Evolutionary conservation across 2,329 filamentous ascomycete species (phyloP).

Genomic region (Alternaria triticina): DNA sequence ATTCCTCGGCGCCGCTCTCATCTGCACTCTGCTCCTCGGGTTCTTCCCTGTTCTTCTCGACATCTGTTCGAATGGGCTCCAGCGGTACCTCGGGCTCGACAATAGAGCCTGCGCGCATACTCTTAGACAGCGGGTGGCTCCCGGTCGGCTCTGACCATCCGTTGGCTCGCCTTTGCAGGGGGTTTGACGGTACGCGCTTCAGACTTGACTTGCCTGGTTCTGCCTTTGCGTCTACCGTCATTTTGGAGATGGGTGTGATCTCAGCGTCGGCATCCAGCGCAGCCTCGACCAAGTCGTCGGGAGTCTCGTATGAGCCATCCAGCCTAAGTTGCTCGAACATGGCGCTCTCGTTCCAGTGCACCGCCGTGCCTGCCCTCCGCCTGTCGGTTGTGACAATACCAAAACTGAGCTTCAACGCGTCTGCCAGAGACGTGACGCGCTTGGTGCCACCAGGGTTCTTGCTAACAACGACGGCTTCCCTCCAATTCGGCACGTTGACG

Average conservation of each 20-base stretch:
- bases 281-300: conserved; percentile 33
- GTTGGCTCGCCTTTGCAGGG: conserved; percentile 39
- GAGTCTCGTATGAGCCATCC: conserved; percentile 52
- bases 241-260: conserved; percentile 36
- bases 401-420: conserved; percentile 96
- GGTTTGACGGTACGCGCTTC: conserved; percentile 32
- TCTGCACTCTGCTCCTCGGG: conserved; percentile 24
- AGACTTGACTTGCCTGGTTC: conserved; percentile 38
- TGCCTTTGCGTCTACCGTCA: conserved; percentile 31
- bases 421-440: conserved; percentile 91
- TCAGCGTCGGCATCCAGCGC: conserved; percentile 45
- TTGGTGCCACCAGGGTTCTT: conserved; percentile 99
- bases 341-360: conserved; percentile 77
- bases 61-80: conserved; percentile 30
- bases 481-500: conserved; percentile 85
- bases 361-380: conserved; percentile 49
- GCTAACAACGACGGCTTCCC: conserved; percentile 91
- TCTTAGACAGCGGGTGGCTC: conserved; percentile 44
- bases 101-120: conserved; percentile 44
- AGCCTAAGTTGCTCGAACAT: conserved; percentile 63
- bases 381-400: conserved; percentile 90
- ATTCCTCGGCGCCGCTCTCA: conserved; percentile 50
- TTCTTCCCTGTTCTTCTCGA: conserved; percentile 25
- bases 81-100: conserved; percentile 40
- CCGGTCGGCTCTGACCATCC: conserved; percentile 31